Percentiles rank a stretch among this genome's conserved stretches.
phyloP scores from a whole-genome alignment of 163 green algal genomes.

The Scenedesmus sp. region DNA sequence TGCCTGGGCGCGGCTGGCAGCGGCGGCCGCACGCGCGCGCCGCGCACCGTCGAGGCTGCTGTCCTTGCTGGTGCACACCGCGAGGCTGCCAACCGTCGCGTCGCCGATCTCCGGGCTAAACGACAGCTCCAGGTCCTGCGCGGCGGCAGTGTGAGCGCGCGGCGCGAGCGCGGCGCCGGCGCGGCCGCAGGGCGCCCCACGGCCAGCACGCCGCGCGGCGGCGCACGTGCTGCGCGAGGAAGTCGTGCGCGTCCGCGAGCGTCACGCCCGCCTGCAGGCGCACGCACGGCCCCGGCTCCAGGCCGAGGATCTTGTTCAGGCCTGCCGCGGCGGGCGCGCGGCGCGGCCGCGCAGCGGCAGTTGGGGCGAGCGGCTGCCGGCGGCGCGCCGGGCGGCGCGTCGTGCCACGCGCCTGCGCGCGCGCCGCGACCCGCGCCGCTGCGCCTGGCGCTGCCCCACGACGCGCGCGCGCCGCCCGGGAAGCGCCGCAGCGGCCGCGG shows the following conservation, averaged over 20 bases:
- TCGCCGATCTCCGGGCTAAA: constrained; percentile 43
- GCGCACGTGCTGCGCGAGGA: constrained; percentile 16
- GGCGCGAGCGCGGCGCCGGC: too few relatives aligned
- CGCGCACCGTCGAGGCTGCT: constrained; percentile 14
- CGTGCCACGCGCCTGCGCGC: too few relatives aligned
- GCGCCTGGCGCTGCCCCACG: too few relatives aligned
- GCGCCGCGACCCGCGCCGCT: too few relatives aligned
- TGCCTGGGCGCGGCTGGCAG: too few relatives aligned
- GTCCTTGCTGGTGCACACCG: constrained; percentile 37
- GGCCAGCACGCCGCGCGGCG: too few relatives aligned
- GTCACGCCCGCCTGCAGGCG: constrained; percentile 24
- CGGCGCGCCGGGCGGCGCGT: too few relatives aligned
- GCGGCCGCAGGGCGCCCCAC: too few relatives aligned
- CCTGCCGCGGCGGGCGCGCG: not conserved
- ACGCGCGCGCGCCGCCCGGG: too few relatives aligned
- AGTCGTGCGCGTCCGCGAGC: constrained; percentile 33
- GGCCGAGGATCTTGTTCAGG: constrained; percentile 13
- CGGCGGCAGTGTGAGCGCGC: too few relatives aligned
- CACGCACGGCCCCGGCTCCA: not conserved
- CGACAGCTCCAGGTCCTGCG: constrained; percentile 25
- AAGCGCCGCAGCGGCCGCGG: too few relatives aligned
- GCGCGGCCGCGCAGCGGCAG: not conserved
- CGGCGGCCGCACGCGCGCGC: too few relatives aligned
- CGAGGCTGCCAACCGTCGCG: constrained; percentile 38
- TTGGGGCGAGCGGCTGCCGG: not conserved